phyloP scores from a whole-genome alignment of 2,329 filamentous ascomycete species.

The Ploettnerulaceae sp. region DNA sequence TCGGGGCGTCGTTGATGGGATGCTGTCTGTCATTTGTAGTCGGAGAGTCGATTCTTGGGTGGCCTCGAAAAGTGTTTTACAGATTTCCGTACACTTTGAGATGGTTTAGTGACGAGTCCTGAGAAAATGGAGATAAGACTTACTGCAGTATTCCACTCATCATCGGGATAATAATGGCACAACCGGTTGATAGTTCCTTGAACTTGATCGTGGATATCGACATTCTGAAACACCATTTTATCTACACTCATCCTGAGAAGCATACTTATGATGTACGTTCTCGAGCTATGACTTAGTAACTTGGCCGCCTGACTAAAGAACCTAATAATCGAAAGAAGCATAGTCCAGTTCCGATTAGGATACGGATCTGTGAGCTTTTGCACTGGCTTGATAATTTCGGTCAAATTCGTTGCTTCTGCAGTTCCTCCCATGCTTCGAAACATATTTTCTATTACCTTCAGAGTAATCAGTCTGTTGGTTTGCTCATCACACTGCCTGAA shows the following conservation, averaged over 20 bases:
- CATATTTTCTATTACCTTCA: constrained; percentile 44
- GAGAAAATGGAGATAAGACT: constrained; percentile 16
- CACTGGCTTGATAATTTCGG: constrained; percentile 21
- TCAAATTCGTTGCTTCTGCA: constrained; percentile 38
- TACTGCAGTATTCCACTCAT: constrained; percentile 37
- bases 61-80: constrained; percentile 42
- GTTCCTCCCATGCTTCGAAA: constrained; percentile 56
- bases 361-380: constrained; percentile 21
- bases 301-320: constrained; percentile 4
- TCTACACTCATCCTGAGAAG: constrained; percentile 54
- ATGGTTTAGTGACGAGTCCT: constrained; percentile 10
- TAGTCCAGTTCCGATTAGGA: constrained; percentile 28
- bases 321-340: constrained; percentile 23
- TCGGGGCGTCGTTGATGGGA: constrained; percentile 49
- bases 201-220: constrained; percentile 38
- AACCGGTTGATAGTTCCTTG: constrained; percentile 43
- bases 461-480: constrained; percentile 42
- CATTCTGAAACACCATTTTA: constrained; percentile 42
- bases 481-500: constrained; percentile 45
- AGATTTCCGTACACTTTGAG: constrained; percentile 46
- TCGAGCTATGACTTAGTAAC: background rate
- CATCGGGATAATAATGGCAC: constrained; percentile 38
- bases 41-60: constrained; percentile 49
- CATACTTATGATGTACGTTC: constrained; percentile 39
- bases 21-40: constrained; percentile 51